Percentiles rank a stretch among this genome's conserved stretches.
These are phyloP conservation scores for Xylaria flabelliformis DNA, from an alignment of 495 filamentous ascomycete genomes.

Conservation along the genomic window DNA sequence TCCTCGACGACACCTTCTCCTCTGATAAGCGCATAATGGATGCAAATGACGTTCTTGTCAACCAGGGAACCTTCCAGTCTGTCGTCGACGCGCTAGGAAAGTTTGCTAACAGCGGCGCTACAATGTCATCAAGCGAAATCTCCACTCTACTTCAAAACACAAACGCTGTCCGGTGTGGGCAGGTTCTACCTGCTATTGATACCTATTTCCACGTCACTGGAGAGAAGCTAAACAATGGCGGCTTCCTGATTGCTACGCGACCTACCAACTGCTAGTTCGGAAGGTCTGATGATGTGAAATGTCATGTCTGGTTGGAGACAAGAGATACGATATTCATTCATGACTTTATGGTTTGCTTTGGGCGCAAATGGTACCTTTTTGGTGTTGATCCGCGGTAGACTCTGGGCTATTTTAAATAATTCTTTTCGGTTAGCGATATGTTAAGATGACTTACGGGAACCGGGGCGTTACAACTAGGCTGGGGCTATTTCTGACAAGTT, in stretches of 20 bases:
- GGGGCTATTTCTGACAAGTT: not conserved
- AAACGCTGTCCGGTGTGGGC: constrained; percentile 31
- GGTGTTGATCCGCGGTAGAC: not conserved
- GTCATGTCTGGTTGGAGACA: not conserved
- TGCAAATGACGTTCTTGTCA: constrained; percentile 32
- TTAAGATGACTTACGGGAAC: not conserved
- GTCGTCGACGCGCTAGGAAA: constrained; percentile 31
- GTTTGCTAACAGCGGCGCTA: constrained; percentile 26
- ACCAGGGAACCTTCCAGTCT: constrained; percentile 32
- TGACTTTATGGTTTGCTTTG: not conserved
- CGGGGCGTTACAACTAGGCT: not conserved
- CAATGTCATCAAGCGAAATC: constrained; percentile 25
- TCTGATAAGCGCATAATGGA: constrained; percentile 10
- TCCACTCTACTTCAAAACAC: constrained; percentile 6
- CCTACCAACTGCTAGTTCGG: constrained; percentile 18
- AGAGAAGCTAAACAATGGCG: constrained; percentile 7
- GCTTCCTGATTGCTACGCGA: constrained; percentile 10
- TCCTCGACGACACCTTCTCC: constrained; percentile 25
- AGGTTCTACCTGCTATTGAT: constrained; percentile 36
- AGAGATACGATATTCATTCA: not conserved
- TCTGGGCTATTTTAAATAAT: not conserved
- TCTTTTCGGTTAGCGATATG: not conserved
- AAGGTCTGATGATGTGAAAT: not conserved
- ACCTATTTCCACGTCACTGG: constrained; percentile 33
- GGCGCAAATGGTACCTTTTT: not conserved